Percentiles rank a stretch among this genome's conserved stretches.
Evolutionary conservation across 371 early-diverging fungal species (phyloP).

Genomic region (Mycotypha africana): DNA sequence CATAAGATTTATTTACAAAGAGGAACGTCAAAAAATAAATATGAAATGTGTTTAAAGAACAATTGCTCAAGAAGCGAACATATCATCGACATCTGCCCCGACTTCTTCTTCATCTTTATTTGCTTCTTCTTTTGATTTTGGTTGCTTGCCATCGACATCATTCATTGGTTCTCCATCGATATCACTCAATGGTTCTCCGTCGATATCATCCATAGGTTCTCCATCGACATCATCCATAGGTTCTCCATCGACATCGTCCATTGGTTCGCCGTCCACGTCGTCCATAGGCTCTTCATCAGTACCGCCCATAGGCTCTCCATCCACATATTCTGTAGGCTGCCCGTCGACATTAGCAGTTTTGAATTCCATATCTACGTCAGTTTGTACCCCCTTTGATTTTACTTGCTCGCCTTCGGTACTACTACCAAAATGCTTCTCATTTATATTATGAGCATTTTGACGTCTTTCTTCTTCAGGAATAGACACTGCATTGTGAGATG

Average conservation of each 20-base stretch:
- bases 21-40: too few relatives aligned
- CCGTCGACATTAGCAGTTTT: conserved; percentile 19
- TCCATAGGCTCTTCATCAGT: conserved; percentile 42
- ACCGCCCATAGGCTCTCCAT: conserved; percentile 46
- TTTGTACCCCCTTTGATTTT: conserved; percentile 17
- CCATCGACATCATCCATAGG: conserved; percentile 49
- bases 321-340: conserved; percentile 15
- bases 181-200: conserved; percentile 11
- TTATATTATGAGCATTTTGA: neutral
- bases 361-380: conserved; percentile 17
- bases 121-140: too few relatives aligned
- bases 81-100: too few relatives aligned
- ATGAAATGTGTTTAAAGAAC: too few relatives aligned
- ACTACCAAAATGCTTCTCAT: conserved; percentile 19
- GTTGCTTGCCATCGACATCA: too few relatives aligned
- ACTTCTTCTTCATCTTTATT: too few relatives aligned
- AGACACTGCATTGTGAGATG: neutral
- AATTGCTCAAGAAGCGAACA: too few relatives aligned
- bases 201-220: conserved; percentile 36
- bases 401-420: conserved; percentile 11
- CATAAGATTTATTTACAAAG: too few relatives aligned
- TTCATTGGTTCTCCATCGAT: conserved; percentile 37
- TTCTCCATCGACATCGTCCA: conserved; percentile 30
- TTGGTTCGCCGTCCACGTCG: conserved; percentile 17
- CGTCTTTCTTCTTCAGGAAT: too few relatives aligned